These are phyloP conservation scores for Gryganskiella cystojenkinii DNA, from an alignment of 192 early-diverging fungal species.

Conservation along the genomic window DNA sequence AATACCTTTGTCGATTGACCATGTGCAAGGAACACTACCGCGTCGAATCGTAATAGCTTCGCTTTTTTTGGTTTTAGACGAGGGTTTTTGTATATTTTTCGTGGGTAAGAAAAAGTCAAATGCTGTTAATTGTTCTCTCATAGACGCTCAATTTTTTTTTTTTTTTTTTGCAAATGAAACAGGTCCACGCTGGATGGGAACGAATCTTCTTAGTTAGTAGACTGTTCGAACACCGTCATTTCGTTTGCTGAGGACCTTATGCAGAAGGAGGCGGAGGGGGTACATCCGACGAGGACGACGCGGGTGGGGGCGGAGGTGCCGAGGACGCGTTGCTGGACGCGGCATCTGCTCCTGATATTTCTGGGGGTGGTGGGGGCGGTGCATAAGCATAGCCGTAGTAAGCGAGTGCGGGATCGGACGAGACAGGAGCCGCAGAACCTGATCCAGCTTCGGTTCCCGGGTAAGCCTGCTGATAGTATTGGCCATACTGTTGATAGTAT, in stretches of 20 bases:
- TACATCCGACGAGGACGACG: constrained; percentile 3
- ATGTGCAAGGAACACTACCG: too few relatives aligned
- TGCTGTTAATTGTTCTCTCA: too few relatives aligned
- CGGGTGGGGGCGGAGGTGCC: constrained; percentile 1
- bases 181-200: too few relatives aligned
- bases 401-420: constrained; percentile 36
- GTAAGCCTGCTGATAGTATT: constrained; percentile 38
- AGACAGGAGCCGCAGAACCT: constrained; percentile 11
- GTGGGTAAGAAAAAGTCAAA: too few relatives aligned
- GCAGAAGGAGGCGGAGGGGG: constrained; percentile 19
- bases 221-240: too few relatives aligned
- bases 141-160: too few relatives aligned
- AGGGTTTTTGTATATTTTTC: too few relatives aligned
- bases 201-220: not conserved
- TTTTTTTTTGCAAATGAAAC: too few relatives aligned
- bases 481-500: constrained; percentile 48
- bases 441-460: not conserved
- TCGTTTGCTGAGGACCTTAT: too few relatives aligned
- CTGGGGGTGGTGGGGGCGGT: constrained; percentile 13
- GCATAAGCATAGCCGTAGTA: constrained; percentile 46
- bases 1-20: too few relatives aligned
- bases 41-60: too few relatives aligned
- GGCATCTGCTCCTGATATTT: not conserved
- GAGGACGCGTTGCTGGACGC: not conserved
- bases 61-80: too few relatives aligned